Base-by-base conservation (phyloP, 2,329 filamentous ascomycete species). In the Fusarium fracticaudum region DNA sequence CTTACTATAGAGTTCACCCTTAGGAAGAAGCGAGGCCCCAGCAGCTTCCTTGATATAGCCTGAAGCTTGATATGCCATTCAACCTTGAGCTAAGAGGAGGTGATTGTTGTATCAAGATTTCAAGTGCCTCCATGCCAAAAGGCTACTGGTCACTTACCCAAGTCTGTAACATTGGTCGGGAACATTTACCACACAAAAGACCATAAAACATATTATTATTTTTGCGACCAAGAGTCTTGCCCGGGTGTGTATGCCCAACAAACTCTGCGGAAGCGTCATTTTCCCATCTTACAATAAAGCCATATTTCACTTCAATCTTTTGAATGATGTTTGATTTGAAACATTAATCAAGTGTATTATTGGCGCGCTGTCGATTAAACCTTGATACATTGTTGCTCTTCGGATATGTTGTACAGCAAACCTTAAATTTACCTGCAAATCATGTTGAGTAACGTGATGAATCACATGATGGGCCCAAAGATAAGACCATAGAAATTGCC, bases 111-210 rank as follows among this genome's bases (percentile, higher is more conserved):
- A 45, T 45, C 44, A 20, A 26, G 24, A 8, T 20, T 20, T 45
- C 12, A 18, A 5, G 2, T 20, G 8, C 3, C 17, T 10, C 4
- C 24, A 45, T 45, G 8, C 24, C 44, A 12, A 26, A 45, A 45
- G 17, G 44, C 3, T 20, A 45, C 44, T 45, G 4, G 17, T 26
- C 3, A 20, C 15, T 13, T 9, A 26, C 11, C 11, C 1, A 24
- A 12, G 17, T 13, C n/a, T n/a, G n/a, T n/a, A n/a, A n/a, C n/a
- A n/a, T n/a, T n/a, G n/a, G n/a, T n/a, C n/a, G n/a, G n/a, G n/a
- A n/a, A n/a, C n/a, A n/a, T 43, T 15, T 24, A 26, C 6, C 7
- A 3, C 12, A 45, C 0, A 10, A 5, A 10, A 14, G 0, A 14
- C 12, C 5, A 26, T 13, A 1, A 20, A 6, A 20, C 13, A 1